Evolutionary conservation across 257 asterid species (phyloP).

Genomic region (Nicotiana obtusifolia): DNA sequence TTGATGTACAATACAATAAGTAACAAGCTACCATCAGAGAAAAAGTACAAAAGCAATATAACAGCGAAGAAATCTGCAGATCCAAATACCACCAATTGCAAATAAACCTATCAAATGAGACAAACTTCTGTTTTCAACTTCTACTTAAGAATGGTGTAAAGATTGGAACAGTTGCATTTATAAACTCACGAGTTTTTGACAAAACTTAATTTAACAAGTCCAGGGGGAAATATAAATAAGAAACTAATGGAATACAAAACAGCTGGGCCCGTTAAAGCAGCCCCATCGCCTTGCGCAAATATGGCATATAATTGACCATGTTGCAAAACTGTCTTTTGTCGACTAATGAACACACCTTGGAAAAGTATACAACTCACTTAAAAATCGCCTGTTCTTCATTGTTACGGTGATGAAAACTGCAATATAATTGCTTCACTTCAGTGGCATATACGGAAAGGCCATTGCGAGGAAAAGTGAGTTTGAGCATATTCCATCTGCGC

Average conservation of each 20-base stretch:
- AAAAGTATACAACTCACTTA: slow-evolving; percentile 39
- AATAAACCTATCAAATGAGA: not conserved
- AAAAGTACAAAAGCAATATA: not conserved
- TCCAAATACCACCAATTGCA: not conserved
- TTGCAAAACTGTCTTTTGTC: slow-evolving; percentile 21
- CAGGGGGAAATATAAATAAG: slow-evolving; percentile 9
- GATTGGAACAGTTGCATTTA: slow-evolving; percentile 27
- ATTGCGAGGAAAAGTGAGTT: slow-evolving; percentile 12
- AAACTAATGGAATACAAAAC: slow-evolving; percentile 49
- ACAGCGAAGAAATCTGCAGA: not conserved
- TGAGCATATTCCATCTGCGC: slow-evolving; percentile 11
- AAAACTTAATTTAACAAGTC: slow-evolving; percentile 36
- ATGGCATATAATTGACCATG: slow-evolving; percentile 38
- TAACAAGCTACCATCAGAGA: not conserved
- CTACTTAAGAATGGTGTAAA: slow-evolving; percentile 20
- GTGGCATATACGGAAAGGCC: not conserved
- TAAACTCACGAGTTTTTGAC: slow-evolving; percentile 38
- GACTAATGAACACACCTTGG: slow-evolving; percentile 22
- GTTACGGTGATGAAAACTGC: slow-evolving; percentile 1
- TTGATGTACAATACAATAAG: too few relatives aligned
- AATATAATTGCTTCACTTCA: slow-evolving; percentile 10
- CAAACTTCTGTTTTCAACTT: not conserved
- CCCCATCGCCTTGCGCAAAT: slow-evolving; percentile 26
- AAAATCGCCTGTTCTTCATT: slow-evolving; percentile 20
- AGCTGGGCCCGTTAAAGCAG: not conserved